Evolutionary conservation across 306 rosid species (phyloP), one percentile per base, ranked within the genome.

Genomic region (Styphnolobium japonicum): DNA sequence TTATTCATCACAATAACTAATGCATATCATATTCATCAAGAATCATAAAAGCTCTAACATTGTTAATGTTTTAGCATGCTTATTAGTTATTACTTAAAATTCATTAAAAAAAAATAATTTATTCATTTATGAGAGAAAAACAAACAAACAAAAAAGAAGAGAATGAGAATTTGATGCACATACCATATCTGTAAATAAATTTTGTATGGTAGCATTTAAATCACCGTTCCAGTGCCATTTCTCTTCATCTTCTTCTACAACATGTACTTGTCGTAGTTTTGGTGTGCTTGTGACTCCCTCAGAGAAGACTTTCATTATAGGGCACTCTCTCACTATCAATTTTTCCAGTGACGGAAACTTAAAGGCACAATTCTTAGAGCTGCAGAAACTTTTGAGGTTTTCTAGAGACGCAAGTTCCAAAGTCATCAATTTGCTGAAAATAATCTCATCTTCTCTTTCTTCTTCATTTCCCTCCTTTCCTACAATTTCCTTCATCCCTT

Each of bases 141-240:
- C 1, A 27, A 27, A 27, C 31, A n/a, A 27, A 27, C 42, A 31
- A 14, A 29, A 14, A 31, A 15, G 42, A 63, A 0, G 70, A 31
- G 14, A 63, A 36, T 16, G 18, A 23, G 25, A 0, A 46, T 46
- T 33, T 25, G 27, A 46, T 7, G 2, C 10, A 51, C 10, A 31
- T 52, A 80, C 84, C 84, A 51, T 73, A 4, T 80, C 48, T 0
- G 18, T 8, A 42, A 62, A 80, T 37, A 16, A 10, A 14, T 80
- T 63, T 14, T 18, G 8, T 53, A 74, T 34, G n/a, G 85, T 67
- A 6, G 33, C 57, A 66, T 77, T 77, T 34, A 77, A 53, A 51
- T 66, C 58, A 52, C 57, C 81, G 37, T 25, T 16, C 81, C 75
- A 77, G 3, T 9, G 14, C 67, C 81, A 23, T 36, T 37, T 52